A percentile compares a stretch with the other conserved stretches of the same genome.
Evolutionary conservation across 441 rosid species (phyloP).

Genomic region (Metrosideros polymorpha): DNA sequence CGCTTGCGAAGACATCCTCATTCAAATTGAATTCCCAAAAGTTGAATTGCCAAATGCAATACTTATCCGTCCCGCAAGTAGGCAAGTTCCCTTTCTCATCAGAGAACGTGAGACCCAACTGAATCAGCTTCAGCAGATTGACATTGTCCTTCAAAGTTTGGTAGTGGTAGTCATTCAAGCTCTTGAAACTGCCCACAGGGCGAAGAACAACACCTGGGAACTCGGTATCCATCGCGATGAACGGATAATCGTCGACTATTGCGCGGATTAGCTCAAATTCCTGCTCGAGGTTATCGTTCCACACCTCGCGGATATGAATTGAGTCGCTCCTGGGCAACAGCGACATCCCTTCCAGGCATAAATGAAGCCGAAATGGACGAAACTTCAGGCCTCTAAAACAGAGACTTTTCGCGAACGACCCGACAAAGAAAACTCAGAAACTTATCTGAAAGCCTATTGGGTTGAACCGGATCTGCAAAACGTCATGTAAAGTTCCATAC

Average conservation of each 20-base stretch:
- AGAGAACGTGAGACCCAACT: conserved; percentile 52
- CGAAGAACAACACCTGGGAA: conserved; percentile 53
- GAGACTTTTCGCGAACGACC: background rate
- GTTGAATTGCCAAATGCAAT: conserved; percentile 63
- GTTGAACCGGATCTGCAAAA: background rate
- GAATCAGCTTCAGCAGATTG: conserved; percentile 49
- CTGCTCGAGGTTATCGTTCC: conserved; percentile 34
- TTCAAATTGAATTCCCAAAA: conserved; percentile 38
- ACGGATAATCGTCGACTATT: conserved; percentile 44
- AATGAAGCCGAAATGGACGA: background rate
- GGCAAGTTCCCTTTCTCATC: conserved; percentile 55
- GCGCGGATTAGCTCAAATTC: conserved; percentile 45
- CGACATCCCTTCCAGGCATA: conserved; percentile 25
- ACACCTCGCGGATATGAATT: conserved; percentile 55
- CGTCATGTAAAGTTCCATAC: background rate
- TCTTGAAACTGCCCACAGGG: conserved; percentile 48
- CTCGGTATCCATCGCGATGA: conserved; percentile 58
- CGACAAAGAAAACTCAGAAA: background rate
- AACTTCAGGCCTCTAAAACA: background rate
- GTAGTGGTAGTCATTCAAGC: conserved; percentile 43
- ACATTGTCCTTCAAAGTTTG: conserved; percentile 46
- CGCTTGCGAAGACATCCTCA: conserved; percentile 33
- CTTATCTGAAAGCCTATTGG: background rate
- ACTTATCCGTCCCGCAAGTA: conserved; percentile 42
- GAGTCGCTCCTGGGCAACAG: conserved; percentile 41